A percentile compares a stretch with the other conserved stretches of the same genome.
phyloP scores from a whole-genome alignment of 1,284 basidiomycete genomes.

The Sporisorium exsertum region DNA sequence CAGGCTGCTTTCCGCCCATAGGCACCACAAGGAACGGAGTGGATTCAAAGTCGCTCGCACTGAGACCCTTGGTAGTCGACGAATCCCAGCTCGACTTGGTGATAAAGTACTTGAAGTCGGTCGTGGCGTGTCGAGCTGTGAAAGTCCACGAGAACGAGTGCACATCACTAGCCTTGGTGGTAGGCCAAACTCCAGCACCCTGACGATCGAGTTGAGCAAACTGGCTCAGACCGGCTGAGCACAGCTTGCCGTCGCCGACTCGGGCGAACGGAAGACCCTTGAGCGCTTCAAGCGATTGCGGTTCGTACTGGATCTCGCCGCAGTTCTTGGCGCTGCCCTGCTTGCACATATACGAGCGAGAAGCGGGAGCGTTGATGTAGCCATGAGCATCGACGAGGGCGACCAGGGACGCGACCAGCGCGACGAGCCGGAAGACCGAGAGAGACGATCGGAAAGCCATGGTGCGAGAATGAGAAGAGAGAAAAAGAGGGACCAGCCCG shows the following conservation, averaged over 20 bases:
- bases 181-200: conserved; percentile 28
- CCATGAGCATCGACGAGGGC: conserved; percentile 45
- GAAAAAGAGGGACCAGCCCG: conserved; percentile 23
- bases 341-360: conserved; percentile 74
- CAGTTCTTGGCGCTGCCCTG: conserved; percentile 64
- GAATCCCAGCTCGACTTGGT: conserved; percentile 42
- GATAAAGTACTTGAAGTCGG: conserved; percentile 52
- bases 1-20: conserved; percentile 38
- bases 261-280: conserved; percentile 49
- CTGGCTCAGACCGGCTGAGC: conserved; percentile 47
- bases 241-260: conserved; percentile 33
- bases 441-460: conserved; percentile 11
- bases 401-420: conserved; percentile 43
- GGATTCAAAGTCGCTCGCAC: conserved; percentile 34
- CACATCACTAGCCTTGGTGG: conserved; percentile 27
- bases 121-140: conserved; percentile 52
- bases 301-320: conserved; percentile 54
- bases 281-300: conserved; percentile 48
- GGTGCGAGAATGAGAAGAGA: not conserved
- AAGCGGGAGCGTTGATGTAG: conserved; percentile 71
- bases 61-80: conserved; percentile 13
- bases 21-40: conserved; percentile 39
- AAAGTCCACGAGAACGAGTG: conserved; percentile 45
- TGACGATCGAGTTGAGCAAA: conserved; percentile 44
- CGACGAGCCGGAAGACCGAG: conserved; percentile 31